Conservation (phyloP, 805 yeast genomes). For the Wickerhamiella allomyrinae region DNA sequence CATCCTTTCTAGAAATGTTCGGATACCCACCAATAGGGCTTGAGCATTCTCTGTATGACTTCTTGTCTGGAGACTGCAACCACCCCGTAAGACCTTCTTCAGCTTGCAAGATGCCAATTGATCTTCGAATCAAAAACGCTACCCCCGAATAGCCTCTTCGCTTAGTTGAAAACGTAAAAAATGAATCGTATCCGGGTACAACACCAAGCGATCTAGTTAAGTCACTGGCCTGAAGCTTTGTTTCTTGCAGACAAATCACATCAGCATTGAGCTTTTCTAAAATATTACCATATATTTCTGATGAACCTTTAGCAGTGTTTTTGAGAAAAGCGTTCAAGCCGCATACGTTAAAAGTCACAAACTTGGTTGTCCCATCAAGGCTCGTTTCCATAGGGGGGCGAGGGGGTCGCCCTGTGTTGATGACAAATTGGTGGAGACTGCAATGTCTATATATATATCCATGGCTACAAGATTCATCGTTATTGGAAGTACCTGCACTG, state of each 20-base stretch:
- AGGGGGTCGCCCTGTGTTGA: too few species aligned
- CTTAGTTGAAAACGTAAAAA: conserved; percentile 48
- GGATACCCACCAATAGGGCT: conserved; percentile 63
- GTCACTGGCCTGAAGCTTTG: conserved; percentile 47
- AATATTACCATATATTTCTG: conserved; percentile 26
- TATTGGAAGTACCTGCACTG: too few species aligned
- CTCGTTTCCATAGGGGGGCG: too few species aligned
- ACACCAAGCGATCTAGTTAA: conserved; percentile 36
- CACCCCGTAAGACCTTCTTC: conserved; percentile 88
- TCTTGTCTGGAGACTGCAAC: conserved; percentile 6
- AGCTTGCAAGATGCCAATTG: conserved; percentile 48
- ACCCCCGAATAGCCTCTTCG: conserved; percentile 90
- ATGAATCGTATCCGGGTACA: conserved; percentile 45
- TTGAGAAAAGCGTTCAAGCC: conserved; percentile 55
- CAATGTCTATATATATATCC: too few species aligned
- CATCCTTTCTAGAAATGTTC: conserved; percentile 26
- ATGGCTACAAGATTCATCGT: too few species aligned
- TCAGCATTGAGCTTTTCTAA: conserved; percentile 42
- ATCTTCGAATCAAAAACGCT: conserved; percentile 50
- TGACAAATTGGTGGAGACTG: too few species aligned
- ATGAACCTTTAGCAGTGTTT: conserved; percentile 69
- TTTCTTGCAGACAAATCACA: conserved; percentile 73
- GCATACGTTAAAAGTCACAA: conserved; percentile 54
- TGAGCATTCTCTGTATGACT: conserved; percentile 18
- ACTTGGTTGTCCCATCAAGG: too few species aligned